Evolutionary conservation across 352 stramenopile genomes (phyloP).

Genomic region (Phytophthora niederhauseri): DNA sequence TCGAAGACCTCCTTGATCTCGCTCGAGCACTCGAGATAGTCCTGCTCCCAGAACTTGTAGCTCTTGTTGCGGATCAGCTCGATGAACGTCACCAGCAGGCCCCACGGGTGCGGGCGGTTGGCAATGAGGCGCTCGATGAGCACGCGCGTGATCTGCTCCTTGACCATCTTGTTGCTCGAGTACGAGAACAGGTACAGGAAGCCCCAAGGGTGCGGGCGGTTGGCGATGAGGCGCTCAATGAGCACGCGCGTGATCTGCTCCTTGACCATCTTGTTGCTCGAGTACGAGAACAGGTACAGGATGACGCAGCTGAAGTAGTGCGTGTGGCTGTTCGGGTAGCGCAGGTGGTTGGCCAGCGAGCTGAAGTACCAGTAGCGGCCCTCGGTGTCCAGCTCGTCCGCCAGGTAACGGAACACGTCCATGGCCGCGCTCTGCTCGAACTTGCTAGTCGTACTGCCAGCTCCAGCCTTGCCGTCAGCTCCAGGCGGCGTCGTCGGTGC

Average conservation of each 20-base stretch:
- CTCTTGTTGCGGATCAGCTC: constrained; percentile 99
- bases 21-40: constrained; percentile 98
- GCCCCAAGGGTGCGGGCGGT: too few species aligned
- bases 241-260: constrained; percentile 98
- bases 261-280: constrained; percentile 96
- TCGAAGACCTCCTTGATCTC: constrained; percentile 99
- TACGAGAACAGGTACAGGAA: constrained; percentile 99
- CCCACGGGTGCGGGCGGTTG: constrained; percentile 98
- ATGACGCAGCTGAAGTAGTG: constrained; percentile 99
- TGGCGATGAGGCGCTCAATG: constrained; percentile 98
- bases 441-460: constrained; percentile 55
- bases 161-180: constrained; percentile 96
- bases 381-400: constrained; percentile 95
- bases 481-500: constrained; percentile 27
- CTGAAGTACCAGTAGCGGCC: constrained; percentile 98
- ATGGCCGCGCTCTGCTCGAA: constrained; percentile 90
- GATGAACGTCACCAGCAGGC: constrained; percentile 99
- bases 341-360: constrained; percentile 98
- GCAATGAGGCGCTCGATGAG: constrained; percentile 99
- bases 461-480: constrained; percentile 36
- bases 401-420: constrained; percentile 96
- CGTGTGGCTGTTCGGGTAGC: constrained; percentile 99
- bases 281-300: constrained; percentile 98
- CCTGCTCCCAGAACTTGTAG: constrained; percentile 99
- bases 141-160: constrained; percentile 98